phyloP scores from a whole-genome alignment of 2,329 filamentous ascomycete species.

The Chalara sp. region DNA sequence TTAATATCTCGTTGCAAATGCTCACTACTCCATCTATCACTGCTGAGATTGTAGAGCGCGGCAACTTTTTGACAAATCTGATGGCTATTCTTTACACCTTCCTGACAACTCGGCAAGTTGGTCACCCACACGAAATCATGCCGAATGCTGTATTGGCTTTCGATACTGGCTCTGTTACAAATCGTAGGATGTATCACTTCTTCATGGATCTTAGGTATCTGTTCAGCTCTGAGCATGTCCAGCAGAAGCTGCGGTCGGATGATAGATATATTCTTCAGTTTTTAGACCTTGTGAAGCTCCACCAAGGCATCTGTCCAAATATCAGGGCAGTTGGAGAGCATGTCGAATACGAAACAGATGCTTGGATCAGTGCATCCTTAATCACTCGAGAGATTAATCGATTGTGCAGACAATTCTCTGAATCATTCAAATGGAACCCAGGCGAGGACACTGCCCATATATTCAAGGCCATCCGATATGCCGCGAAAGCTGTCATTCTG shows the following conservation, averaged over 20 bases:
- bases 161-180: conserved; percentile 90
- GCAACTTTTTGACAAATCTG: conserved; percentile 91
- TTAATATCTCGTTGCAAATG: conserved; percentile 95
- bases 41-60: conserved; percentile 86
- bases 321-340: conserved; percentile 88
- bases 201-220: conserved; percentile 92
- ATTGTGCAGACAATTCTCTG: conserved; percentile 79
- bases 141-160: conserved; percentile 83
- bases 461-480: conserved; percentile 63
- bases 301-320: conserved; percentile 96
- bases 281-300: conserved; percentile 88
- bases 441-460: conserved; percentile 63
- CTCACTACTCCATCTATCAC: conserved; percentile 95
- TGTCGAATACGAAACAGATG: conserved; percentile 96
- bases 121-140: conserved; percentile 83
- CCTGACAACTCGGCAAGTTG: conserved; percentile 89
- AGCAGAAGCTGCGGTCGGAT: conserved; percentile 75
- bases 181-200: conserved; percentile 94
- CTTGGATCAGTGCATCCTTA: conserved; percentile 93
- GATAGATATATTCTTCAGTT: conserved; percentile 89
- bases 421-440: conserved; percentile 69
- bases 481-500: conserved; percentile 77
- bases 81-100: conserved; percentile 98
- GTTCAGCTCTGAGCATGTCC: conserved; percentile 81
- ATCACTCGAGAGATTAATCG: conserved; percentile 94